Conservation (phyloP, 306 rosid species). For the Rubus idaeus region DNA sequence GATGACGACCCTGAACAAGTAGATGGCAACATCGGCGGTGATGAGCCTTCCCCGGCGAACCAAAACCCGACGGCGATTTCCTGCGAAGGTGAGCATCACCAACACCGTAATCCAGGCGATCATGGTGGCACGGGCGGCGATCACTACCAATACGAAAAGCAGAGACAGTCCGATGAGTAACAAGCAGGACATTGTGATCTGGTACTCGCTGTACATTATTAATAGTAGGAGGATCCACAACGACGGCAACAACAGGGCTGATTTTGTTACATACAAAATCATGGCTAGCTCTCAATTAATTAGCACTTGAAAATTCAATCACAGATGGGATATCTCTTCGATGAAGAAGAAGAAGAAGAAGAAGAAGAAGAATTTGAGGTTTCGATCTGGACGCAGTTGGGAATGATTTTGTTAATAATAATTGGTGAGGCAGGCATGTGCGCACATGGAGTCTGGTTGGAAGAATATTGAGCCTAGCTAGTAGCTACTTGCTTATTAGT, state of each 20-base stretch:
- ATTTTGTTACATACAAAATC: neutral
- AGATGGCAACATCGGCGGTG: neutral
- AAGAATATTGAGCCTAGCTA: neutral
- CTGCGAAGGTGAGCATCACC: constrained; percentile 9
- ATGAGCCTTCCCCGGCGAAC: constrained; percentile 9
- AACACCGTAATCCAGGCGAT: constrained; percentile 15
- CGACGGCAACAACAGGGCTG: neutral
- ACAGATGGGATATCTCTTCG: neutral
- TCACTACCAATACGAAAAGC: neutral
- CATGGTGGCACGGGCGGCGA: constrained; percentile 11
- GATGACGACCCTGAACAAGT: constrained; percentile 7
- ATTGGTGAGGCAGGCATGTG: neutral
- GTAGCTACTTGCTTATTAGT: neutral
- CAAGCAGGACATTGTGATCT: neutral
- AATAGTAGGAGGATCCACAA: neutral
- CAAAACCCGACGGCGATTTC: constrained; percentile 10
- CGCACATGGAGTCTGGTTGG: neutral
- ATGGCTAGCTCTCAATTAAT: neutral
- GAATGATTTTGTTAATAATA: neutral
- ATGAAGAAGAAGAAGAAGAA: neutral
- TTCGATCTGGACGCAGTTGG: neutral
- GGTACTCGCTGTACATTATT: neutral
- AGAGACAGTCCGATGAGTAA: neutral
- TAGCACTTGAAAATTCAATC: neutral
- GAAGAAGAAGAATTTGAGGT: neutral